Evolutionary conservation across 306 rosid species (phyloP), one percentile per base, ranked within the genome.

Genomic region (Castanea sativa): DNA sequence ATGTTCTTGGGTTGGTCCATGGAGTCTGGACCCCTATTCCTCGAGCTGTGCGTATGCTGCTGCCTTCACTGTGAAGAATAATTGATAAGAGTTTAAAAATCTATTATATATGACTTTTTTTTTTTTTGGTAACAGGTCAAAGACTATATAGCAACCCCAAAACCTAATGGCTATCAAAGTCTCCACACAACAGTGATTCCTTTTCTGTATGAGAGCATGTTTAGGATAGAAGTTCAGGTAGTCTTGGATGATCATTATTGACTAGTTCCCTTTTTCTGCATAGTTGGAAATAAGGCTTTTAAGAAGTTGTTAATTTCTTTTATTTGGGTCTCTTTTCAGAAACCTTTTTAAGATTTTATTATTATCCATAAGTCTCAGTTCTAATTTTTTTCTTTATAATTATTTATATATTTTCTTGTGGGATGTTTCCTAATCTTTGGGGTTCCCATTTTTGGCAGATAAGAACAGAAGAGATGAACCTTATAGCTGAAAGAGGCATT

Each of bases 11-110:
- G 71, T 79, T 93, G 86, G 89, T 96, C 55, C 98, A 96, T 85
- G 97, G 94, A 84, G 85, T 96, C 79, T 96, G 99, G 99, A 96
- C 94, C 72, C 99, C 99, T 63, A 85, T 93, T 87, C 99, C 99
- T 86, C 90, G 98, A 89, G 86, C 97, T 82, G 99, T 96, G 88
- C 56, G 97, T 90, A 27, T 87, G 69, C 78, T 85, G 73, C 78
- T 52, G 71, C 71, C 55, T 74, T 90, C 74, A 79, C 82, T 81
- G 82, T 73, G 71, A 58, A 79, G 60, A 83, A 13, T 43, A 71
- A 32, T 38, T 41, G 59, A 41, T 73, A 14, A 29, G 35, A 9
- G 30, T 78, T 68, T 19, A 78, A 55, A 60, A 78, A 78, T 79
- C 52, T 58, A 49, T 78, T 78, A 77, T 67, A 70, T 67, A 23